phyloP scores from a whole-genome alignment of 176 grass and related monocot species.

The Thalia dealbata region DNA sequence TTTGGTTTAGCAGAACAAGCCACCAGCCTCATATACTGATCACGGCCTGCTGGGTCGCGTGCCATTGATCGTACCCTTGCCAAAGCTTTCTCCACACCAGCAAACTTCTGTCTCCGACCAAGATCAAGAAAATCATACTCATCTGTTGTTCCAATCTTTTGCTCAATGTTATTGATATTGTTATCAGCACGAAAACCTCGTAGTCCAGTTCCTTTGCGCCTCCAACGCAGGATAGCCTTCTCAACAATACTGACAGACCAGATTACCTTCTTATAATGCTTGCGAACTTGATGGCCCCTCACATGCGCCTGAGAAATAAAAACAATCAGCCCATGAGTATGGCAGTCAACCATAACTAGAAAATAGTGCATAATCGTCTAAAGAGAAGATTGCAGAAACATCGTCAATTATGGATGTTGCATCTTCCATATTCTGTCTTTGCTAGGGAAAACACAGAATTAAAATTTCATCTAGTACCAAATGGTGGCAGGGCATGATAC shows the following conservation, averaged over 20 bases:
- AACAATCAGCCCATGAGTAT: background rate
- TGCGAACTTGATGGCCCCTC: constrained; percentile 25
- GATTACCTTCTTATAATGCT: constrained; percentile 60
- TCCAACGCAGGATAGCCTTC: constrained; percentile 88
- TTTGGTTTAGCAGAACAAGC: constrained; percentile 5
- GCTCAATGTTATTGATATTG: constrained; percentile 14
- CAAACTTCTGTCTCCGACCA: constrained; percentile 63
- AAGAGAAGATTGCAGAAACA: background rate
- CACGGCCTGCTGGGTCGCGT: constrained; percentile 70
- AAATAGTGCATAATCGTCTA: background rate
- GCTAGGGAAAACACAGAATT: too few relatives aligned
- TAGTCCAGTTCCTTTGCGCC: constrained; percentile 53
- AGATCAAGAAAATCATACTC: constrained; percentile 67
- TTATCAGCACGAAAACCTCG: constrained; percentile 60
- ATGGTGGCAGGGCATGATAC: too few relatives aligned
- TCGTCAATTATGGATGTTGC: background rate
- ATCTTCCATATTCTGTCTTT: too few relatives aligned
- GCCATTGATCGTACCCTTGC: constrained; percentile 88
- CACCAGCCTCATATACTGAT: constrained; percentile 39
- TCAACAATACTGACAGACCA: constrained; percentile 95
- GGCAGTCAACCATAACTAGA: background rate
- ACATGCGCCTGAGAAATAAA: constrained; percentile 60
- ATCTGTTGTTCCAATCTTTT: constrained; percentile 33
- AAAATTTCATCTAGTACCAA: too few relatives aligned
- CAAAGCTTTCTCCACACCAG: constrained; percentile 84